These are phyloP conservation scores for Urtica urens DNA, from an alignment of 306 rosid genomes.

Conservation along the genomic window DNA sequence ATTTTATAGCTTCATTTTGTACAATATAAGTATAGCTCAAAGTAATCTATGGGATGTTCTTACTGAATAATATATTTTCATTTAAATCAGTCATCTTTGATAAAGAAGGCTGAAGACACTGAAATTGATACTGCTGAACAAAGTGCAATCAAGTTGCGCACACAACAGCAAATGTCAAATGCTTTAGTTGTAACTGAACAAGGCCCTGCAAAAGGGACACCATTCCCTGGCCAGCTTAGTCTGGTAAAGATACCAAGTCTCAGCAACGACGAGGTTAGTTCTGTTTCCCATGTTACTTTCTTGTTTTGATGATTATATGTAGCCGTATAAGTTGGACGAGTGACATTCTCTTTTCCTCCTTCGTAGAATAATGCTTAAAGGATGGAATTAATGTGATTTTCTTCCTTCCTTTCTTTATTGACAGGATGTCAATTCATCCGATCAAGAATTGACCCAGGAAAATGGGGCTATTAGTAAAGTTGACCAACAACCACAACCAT, in stretches of 20 bases:
- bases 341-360: background rate
- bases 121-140: conserved; percentile 91
- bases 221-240: conserved; percentile 50
- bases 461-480: conserved; percentile 56
- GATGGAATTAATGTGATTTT: background rate
- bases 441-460: conserved; percentile 39
- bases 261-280: conserved; percentile 51
- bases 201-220: conserved; percentile 55
- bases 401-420: no score
- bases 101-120: conserved; percentile 85
- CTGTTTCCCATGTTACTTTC: background rate
- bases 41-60: background rate
- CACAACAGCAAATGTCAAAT: conserved; percentile 83
- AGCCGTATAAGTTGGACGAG: background rate
- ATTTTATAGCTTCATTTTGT: conserved; percentile 13
- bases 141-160: conserved; percentile 81
- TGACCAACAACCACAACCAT: conserved; percentile 47
- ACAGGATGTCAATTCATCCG: conserved; percentile 57
- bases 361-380: conserved; percentile 10
- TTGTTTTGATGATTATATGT: background rate
- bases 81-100: conserved; percentile 70
- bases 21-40: conserved; percentile 9
- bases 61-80: conserved; percentile 7
- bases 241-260: conserved; percentile 66
- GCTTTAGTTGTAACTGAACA: conserved; percentile 91